Base-by-base conservation (phyloP, 306 rosid genomes). In the Aeschynomene evenia region DNA sequence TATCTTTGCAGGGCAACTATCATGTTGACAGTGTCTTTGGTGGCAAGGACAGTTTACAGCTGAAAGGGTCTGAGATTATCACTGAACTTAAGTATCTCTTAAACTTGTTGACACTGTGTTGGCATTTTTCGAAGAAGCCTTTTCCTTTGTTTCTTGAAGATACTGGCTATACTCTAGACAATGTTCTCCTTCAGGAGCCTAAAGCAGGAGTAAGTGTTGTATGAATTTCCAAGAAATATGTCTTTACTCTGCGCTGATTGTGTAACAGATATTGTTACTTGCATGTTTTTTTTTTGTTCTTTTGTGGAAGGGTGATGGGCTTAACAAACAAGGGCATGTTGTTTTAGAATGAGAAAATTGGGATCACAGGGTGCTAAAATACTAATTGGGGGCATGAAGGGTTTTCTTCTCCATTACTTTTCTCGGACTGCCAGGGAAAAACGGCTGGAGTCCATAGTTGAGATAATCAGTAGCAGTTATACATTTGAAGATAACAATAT, bases 51-150 rank as follows among this genome's bases (percentile, higher is more conserved):
- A 85, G 96, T 80, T 62, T 76, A 57, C 84, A 74, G 85, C 85
- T 94, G 50, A 71, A 72, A 82, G 96, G 98, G 60, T 33, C 85
- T 26, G 91, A 84, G 72, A 85, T 85, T 53, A 61, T 73, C 46
- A 71, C 83, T 79, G 92, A 94, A 75, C 91, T 94, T 14, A 82
- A 82, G 78, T 84, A 83, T 85, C 88, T 91, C 55, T 78, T 91
- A 19, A 79, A 82, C 45, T 88, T 94, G 80, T 70, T 94, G 91
- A 87, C 92, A 11, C 71, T 88, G 29, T 94, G 99, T 67, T 94
- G 97, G 96, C 99, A 94, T 74, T 94, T 88, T 71, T 94, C 96
- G 7, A 94, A 91, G 82, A 94, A 91, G 63, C 89, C 91, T 16
- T 89, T 91, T 75, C 89, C 85, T 18, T 50, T 85, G 71, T 91